Evolutionary conservation across 1,284 basidiomycete species (phyloP).

Genomic region (Rhodotorula sp.): DNA sequence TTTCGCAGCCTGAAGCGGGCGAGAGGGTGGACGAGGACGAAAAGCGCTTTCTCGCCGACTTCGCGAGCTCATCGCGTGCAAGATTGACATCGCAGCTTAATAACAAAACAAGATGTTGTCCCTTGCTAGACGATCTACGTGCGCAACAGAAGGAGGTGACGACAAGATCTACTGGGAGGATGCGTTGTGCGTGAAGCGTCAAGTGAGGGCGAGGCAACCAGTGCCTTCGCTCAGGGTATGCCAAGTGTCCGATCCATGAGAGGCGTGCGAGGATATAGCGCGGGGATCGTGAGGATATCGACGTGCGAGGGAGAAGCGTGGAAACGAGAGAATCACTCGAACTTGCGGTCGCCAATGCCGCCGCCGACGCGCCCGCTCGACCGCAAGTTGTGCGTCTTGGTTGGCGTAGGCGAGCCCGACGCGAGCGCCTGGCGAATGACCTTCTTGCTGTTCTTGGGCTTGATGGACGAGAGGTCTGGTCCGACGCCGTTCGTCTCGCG

Average conservation of each 20-base stretch:
- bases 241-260: neutral
- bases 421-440: neutral
- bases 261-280: neutral
- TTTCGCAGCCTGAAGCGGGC: neutral
- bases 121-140: no score
- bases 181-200: neutral
- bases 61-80: neutral
- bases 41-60: no score
- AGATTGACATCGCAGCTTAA: neutral
- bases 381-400: neutral
- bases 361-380: neutral
- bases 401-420: neutral
- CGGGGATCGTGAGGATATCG: neutral
- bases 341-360: neutral
- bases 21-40: no score
- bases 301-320: neutral
- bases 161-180: no score
- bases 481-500: slow-evolving; percentile 3
- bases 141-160: no score
- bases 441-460: slow-evolving; percentile 22
- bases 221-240: neutral
- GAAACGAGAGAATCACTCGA: neutral
- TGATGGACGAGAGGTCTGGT: slow-evolving; percentile 20
- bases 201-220: neutral
- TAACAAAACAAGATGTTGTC: no score